phyloP scores from a whole-genome alignment of 441 rosid species.

The Cnidoscolus chayamansa region DNA sequence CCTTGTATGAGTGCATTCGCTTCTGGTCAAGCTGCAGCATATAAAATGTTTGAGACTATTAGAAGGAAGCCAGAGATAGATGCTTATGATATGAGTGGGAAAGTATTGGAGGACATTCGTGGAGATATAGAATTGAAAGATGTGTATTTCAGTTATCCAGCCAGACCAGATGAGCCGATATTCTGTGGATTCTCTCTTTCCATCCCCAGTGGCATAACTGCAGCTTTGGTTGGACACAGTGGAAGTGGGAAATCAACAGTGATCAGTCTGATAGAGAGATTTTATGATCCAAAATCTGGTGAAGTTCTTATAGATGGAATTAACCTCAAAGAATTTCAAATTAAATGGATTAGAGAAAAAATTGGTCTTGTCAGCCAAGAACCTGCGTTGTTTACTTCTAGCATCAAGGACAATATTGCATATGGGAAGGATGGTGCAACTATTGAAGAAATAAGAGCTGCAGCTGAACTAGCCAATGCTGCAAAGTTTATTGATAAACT shows the following conservation, averaged over 20 bases:
- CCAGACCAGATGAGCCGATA: slow-evolving; percentile 69
- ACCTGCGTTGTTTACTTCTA: slow-evolving; percentile 63
- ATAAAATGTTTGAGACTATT: slow-evolving; percentile 86
- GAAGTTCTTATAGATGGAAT: slow-evolving; percentile 73
- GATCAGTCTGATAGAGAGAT: slow-evolving; percentile 66
- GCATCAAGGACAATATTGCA: slow-evolving; percentile 68
- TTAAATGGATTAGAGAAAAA: slow-evolving; percentile 70
- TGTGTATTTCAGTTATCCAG: slow-evolving; percentile 61
- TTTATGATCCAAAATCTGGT: slow-evolving; percentile 75
- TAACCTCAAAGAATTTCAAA: slow-evolving; percentile 56
- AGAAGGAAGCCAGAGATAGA: slow-evolving; percentile 71
- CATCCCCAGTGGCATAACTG: slow-evolving; percentile 57
- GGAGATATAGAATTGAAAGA: slow-evolving; percentile 66
- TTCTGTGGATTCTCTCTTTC: slow-evolving; percentile 66
- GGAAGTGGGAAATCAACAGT: slow-evolving; percentile 90
- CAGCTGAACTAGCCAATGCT: slow-evolving; percentile 73
- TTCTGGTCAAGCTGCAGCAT: slow-evolving; percentile 82
- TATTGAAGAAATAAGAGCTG: slow-evolving; percentile 59
- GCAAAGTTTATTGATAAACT: slow-evolving; percentile 68
- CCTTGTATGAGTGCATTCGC: slow-evolving; percentile 71
- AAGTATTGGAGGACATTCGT: slow-evolving; percentile 44
- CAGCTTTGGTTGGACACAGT: slow-evolving; percentile 79
- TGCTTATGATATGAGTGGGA: slow-evolving; percentile 50
- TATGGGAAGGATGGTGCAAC: slow-evolving; percentile 79
- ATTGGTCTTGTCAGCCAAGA: slow-evolving; percentile 88